Evolutionary conservation across 768 basidiomycete species (phyloP).

Genomic region (Chlorophyllum brunneum): DNA sequence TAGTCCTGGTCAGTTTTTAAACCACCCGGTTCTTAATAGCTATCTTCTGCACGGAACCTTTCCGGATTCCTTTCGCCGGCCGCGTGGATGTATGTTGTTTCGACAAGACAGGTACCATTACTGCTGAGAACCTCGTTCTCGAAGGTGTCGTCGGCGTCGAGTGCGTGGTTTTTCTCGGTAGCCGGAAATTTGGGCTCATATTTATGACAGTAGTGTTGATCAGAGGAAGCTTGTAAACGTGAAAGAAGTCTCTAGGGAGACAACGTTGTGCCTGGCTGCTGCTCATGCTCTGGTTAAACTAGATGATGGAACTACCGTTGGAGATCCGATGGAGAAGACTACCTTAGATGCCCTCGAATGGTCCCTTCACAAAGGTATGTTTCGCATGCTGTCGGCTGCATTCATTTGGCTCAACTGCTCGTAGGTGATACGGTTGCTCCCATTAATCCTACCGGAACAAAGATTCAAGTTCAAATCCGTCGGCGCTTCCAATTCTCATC

Average conservation of each 20-base stretch:
- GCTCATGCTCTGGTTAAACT: constrained; percentile 93
- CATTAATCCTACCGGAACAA: constrained; percentile 45
- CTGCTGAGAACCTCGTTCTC: constrained; percentile 89
- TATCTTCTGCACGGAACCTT: constrained; percentile 98
- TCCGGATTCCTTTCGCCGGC: constrained; percentile 94
- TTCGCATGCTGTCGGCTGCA: neutral
- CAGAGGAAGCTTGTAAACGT: constrained; percentile 71
- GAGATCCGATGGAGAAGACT: constrained; percentile 99
- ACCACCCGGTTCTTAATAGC: constrained; percentile 44
- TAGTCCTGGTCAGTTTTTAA: neutral
- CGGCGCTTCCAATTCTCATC: constrained; percentile 98
- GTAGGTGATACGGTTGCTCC: constrained; percentile 72
- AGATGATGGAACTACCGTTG: constrained; percentile 91
- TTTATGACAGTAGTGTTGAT: constrained; percentile 46
- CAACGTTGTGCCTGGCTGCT: constrained; percentile 84
- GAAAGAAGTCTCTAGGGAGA: constrained; percentile 70
- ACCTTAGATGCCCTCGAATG: constrained; percentile 90
- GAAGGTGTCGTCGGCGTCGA: constrained; percentile 91
- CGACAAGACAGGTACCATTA: constrained; percentile 99
- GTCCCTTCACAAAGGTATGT: constrained; percentile 67
- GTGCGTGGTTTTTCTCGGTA: constrained; percentile 44
- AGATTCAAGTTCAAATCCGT: constrained; percentile 60
- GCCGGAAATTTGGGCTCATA: constrained; percentile 6
- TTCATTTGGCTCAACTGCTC: constrained; percentile 37
- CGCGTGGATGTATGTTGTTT: constrained; percentile 98